phyloP scores from a whole-genome alignment of 1,139 yeast genomes.

The Debaryomyces nepalensis region DNA sequence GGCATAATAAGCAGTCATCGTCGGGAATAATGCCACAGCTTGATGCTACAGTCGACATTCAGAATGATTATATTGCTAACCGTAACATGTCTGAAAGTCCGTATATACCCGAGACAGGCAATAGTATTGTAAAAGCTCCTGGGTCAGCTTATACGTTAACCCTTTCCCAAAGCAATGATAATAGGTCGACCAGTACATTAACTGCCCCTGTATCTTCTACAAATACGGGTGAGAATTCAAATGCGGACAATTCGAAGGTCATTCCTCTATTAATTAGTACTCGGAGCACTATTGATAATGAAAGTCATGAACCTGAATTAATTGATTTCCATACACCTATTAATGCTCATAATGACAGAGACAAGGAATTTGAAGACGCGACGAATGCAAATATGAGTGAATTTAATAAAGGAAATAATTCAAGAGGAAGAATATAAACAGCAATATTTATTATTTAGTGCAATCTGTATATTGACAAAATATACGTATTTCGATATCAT shows the following conservation, averaged over 20 bases:
- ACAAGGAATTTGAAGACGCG: constrained; percentile 2
- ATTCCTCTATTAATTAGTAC: constrained; percentile 21
- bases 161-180: constrained; percentile 1
- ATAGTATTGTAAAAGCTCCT: constrained; percentile 11
- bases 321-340: constrained; percentile 21
- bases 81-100: neutral
- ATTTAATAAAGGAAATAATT: neutral
- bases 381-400: neutral
- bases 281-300: constrained; percentile 7
- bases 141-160: constrained; percentile 8
- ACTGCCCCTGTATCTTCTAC: neutral
- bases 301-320: constrained; percentile 16
- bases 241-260: neutral
- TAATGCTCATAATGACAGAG: neutral
- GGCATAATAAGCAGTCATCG: neutral
- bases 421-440: constrained; percentile 1
- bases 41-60: constrained; percentile 8
- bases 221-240: neutral
- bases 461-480: no score
- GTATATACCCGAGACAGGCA: constrained; percentile 13
- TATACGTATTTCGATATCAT: neutral
- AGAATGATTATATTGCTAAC: constrained; percentile 2
- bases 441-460: no score
- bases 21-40: constrained; percentile 8
- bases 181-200: constrained; percentile 7